Evolutionary conservation across 352 stramenopile species (phyloP).

Genomic region (Peronospora belbahrii): DNA sequence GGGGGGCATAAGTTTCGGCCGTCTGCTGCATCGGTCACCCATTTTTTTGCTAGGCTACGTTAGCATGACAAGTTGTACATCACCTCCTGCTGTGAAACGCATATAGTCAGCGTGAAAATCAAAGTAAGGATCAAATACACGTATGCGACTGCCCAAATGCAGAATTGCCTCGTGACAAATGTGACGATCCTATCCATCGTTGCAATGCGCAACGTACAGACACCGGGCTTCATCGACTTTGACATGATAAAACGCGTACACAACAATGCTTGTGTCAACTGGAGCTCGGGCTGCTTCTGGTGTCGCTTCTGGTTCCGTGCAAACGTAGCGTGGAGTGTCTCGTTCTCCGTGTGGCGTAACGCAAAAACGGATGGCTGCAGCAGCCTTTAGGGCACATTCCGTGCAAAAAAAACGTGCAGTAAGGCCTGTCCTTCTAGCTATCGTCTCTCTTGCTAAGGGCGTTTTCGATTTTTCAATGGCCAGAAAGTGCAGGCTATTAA

Average conservation of each 20-base stretch:
- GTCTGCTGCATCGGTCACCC: background rate
- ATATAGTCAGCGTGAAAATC: background rate
- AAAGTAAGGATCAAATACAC: background rate
- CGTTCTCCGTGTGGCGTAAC: background rate
- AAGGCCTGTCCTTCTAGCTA: background rate
- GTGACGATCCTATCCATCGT: background rate
- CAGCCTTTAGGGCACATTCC: background rate
- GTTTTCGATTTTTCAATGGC: background rate
- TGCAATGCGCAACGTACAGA: background rate
- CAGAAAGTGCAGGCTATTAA: conserved; percentile 4
- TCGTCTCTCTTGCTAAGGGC: background rate
- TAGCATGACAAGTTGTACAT: background rate
- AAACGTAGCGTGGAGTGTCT: conserved; percentile 5
- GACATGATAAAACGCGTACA: background rate
- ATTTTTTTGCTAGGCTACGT: background rate
- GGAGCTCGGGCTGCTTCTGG: background rate
- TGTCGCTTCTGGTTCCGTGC: background rate
- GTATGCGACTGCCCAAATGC: conserved; percentile 7
- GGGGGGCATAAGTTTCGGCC: background rate
- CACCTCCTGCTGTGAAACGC: conserved; percentile 2
- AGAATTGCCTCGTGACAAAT: background rate
- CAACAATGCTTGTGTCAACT: no score
- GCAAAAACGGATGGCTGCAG: conserved; percentile 13
- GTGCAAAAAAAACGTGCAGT: background rate
- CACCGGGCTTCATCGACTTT: background rate